Percentiles rank a stretch among this genome's conserved stretches.
Conservation (phyloP, 139 green algal genomes). For the Spirogloea muscicola region DNA sequence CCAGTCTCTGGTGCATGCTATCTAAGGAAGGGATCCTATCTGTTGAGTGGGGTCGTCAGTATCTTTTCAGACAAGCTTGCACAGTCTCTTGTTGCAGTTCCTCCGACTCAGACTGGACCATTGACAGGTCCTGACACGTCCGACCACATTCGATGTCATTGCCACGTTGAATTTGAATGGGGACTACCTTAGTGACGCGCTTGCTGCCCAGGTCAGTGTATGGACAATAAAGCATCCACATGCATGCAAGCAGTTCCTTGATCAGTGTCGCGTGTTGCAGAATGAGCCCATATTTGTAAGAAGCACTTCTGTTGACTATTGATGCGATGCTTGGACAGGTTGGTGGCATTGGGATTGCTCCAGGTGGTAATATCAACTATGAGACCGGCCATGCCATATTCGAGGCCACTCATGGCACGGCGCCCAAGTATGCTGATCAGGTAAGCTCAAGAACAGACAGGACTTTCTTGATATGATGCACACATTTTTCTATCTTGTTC, state of each 20-base stretch:
- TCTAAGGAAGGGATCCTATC: too few relatives aligned
- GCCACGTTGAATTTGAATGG: conserved; percentile 40
- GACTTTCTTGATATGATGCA: too few relatives aligned
- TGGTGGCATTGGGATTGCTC: conserved; percentile 37
- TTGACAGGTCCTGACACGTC: conserved; percentile 30
- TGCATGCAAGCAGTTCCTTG: too few relatives aligned
- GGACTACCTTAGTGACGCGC: conserved; percentile 39
- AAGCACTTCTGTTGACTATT: not conserved
- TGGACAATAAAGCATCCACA: too few relatives aligned
- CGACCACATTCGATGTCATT: conserved; percentile 28
- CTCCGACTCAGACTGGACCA: not conserved
- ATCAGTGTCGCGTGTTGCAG: not conserved
- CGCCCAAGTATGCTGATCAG: conserved; percentile 40
- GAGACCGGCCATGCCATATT: conserved; percentile 42
- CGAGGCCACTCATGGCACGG: conserved; percentile 41
- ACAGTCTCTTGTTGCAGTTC: not conserved
- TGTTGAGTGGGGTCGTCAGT: too few relatives aligned
- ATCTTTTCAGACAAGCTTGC: too few relatives aligned
- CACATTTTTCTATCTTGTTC: too few relatives aligned
- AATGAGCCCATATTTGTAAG: not conserved
- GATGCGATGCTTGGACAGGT: conserved; percentile 6
- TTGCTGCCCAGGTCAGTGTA: conserved; percentile 40
- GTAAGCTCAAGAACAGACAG: too few relatives aligned
- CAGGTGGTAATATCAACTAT: conserved; percentile 44
- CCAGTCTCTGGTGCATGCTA: too few relatives aligned